phyloP scores from a whole-genome alignment of 768 basidiomycete genomes.

The Tricholoma matsutake region DNA sequence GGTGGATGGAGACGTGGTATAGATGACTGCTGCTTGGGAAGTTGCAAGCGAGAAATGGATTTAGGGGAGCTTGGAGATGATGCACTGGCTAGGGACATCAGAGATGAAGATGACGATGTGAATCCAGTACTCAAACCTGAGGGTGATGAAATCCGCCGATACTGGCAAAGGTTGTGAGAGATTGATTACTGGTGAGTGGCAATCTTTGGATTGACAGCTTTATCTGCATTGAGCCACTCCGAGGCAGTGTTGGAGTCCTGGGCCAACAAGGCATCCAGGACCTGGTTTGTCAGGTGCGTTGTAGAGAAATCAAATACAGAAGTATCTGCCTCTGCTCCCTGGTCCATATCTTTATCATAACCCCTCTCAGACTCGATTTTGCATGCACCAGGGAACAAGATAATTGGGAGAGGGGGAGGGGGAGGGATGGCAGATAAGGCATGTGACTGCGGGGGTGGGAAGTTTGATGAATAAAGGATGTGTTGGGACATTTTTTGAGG shows the following conservation, averaged over 20 bases:
- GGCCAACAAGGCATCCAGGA: constrained; percentile 49
- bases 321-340: constrained; percentile 17
- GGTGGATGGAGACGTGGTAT: constrained; percentile 20
- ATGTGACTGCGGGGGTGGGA: too few species aligned
- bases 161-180: neutral
- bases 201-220: constrained; percentile 29
- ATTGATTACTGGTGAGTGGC: neutral
- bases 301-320: constrained; percentile 38
- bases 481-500: constrained; percentile 39
- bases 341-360: neutral
- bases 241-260: constrained; percentile 32
- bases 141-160: neutral
- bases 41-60: neutral
- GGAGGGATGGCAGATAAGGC: neutral
- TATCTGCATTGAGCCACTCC: constrained; percentile 43
- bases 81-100: constrained; percentile 1
- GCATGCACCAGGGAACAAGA: neutral
- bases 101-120: constrained; percentile 9
- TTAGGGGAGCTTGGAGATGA: neutral
- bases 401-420: neutral
- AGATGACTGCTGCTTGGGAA: constrained; percentile 15
- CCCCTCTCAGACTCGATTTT: too few species aligned
- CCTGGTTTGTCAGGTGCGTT: constrained; percentile 34
- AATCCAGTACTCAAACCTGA: neutral
- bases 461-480: neutral